Evolutionary conservation across 129 eudicot species (phyloP).

Genomic region (Logfia minima): DNA sequence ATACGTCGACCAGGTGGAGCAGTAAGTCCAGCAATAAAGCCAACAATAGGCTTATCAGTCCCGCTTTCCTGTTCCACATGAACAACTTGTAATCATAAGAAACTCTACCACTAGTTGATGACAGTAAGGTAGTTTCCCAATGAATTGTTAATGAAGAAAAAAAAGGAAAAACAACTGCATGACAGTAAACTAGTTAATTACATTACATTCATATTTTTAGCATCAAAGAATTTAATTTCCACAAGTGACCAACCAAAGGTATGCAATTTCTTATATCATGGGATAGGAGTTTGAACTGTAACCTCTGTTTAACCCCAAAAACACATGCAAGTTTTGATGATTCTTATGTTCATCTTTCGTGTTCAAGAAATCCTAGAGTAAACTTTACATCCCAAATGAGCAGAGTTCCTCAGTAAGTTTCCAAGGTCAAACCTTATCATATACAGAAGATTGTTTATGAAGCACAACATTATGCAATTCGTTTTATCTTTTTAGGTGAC

Average conservation of each 20-base stretch:
- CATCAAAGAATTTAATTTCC: not conserved
- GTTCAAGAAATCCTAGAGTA: not conserved
- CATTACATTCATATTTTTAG: not conserved
- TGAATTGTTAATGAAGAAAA: not conserved
- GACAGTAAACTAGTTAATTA: not conserved
- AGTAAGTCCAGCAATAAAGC: slow-evolving; percentile 97
- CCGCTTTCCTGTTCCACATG: slow-evolving; percentile 85
- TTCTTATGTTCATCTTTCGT: not conserved
- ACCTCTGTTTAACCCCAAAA: not conserved
- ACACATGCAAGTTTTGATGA: not conserved
- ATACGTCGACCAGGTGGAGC: slow-evolving; percentile 99
- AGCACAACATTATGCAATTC: not conserved
- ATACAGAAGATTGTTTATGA: not conserved
- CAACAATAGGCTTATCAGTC: slow-evolving; percentile 93
- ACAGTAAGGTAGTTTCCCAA: not conserved
- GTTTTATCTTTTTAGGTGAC: not conserved
- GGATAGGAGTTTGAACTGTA: not conserved
- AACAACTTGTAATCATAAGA: not conserved
- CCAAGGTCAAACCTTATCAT: not conserved
- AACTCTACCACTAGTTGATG: slow-evolving; percentile 11
- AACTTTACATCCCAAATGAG: not conserved
- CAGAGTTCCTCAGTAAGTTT: not conserved
- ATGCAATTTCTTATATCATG: not conserved
- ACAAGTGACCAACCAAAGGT: not conserved
- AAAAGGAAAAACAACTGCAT: not conserved